These are phyloP conservation scores for Trypanosoma mega DNA, from an alignment of 208 protist genomes.

Conservation along the genomic window DNA sequence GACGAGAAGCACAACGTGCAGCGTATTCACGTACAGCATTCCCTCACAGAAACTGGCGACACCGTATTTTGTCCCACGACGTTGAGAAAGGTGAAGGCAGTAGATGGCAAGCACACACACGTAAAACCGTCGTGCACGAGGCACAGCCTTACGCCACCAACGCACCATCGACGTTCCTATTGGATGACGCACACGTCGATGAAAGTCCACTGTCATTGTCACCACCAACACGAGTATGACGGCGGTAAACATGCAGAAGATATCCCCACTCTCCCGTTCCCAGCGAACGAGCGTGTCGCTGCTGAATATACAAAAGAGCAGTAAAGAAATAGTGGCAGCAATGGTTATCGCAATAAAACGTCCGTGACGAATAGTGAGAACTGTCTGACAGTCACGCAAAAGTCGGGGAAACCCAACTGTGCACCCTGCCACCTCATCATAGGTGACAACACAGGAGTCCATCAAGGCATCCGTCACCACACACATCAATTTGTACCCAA, in stretches of 20 bases:
- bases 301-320: slow-evolving; percentile 13
- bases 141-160: slow-evolving; percentile 24
- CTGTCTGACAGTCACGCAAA: slow-evolving; percentile 9
- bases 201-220: neutral
- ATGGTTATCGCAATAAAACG: slow-evolving; percentile 8
- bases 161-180: slow-evolving; percentile 13
- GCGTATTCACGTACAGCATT: slow-evolving; percentile 23
- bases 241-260: slow-evolving; percentile 7
- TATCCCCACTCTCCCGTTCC: slow-evolving; percentile 9
- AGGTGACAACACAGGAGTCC: slow-evolving; percentile 20
- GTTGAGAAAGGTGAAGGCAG: slow-evolving; percentile 3
- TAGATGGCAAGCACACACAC: slow-evolving; percentile 14
- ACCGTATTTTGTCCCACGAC: slow-evolving; percentile 1
- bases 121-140: neutral
- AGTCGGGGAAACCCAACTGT: slow-evolving; percentile 16
- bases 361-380: slow-evolving; percentile 11
- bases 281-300: slow-evolving; percentile 23
- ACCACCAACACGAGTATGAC: neutral
- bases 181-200: slow-evolving; percentile 6
- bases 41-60: slow-evolving; percentile 25
- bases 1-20: slow-evolving; percentile 13
- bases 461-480: slow-evolving; percentile 20
- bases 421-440: slow-evolving; percentile 19
- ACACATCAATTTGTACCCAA: slow-evolving; percentile 29
- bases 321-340: slow-evolving; percentile 1